Base-by-base conservation (phyloP, 768 basidiomycete species). In the Guyanaporus albipodus region DNA sequence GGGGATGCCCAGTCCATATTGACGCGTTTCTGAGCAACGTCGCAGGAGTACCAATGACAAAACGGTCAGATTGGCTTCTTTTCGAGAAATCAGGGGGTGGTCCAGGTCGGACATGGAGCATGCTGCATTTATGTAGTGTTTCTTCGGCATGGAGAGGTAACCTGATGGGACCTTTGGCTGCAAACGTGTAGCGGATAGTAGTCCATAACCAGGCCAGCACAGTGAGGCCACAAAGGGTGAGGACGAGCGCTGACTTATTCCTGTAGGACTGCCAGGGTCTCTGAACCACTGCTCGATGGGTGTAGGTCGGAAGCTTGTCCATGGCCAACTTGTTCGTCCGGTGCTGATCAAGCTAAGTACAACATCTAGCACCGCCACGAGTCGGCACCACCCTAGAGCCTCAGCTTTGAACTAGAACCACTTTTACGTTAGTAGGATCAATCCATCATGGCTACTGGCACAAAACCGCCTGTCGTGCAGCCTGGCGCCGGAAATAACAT, bases 401-500 rank as follows among this genome's bases (percentile, higher is more conserved):
- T 28, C 27, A 28, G 6, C 27, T 28, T 28, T 11, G 27, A 28
- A 6, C 7, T 28, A 6, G 27, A 28, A 32, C n/a, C n/a, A n/a
- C n/a, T n/a, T n/a, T n/a, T n/a, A n/a, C n/a, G n/a, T n/a, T n/a
- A n/a, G n/a, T n/a, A n/a, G n/a, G n/a, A n/a, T n/a, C n/a, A n/a
- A n/a, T n/a, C n/a, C n/a, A n/a, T n/a, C n/a, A n/a, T n/a, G n/a
- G n/a, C n/a, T n/a, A n/a, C n/a, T 32, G 31, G n/a, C 31, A 14
- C 31, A 29, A 67, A 60, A 32, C 79, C 77, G 22, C 83, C 83
- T 0, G 79, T 83, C 24, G 76, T 84, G n/a, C 69, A 79, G 31
- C 82, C 83, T n/a, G 75, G 75, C 32, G 70, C 70, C 34, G 79
- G 83, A 8, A 85, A 82, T 46, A 80, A 80, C 49, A 78, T 87